Base-by-base conservation (phyloP, 2,329 filamentous ascomycete species). In the Aspergillus pseudoviridinutans region DNA sequence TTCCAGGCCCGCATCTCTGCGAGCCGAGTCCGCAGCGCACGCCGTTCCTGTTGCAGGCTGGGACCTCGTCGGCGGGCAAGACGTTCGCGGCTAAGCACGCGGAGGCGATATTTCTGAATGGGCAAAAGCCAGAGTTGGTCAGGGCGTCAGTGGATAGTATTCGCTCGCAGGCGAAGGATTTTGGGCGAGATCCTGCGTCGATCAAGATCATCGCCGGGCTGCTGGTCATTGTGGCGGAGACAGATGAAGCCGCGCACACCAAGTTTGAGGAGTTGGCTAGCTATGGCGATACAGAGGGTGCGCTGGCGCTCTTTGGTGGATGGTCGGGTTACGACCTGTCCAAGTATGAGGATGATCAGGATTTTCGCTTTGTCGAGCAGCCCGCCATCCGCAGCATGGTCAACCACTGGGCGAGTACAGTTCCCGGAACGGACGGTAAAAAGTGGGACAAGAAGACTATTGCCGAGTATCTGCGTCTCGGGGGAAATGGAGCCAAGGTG, bases 31-130 rank as follows among this genome's bases (percentile, higher is more conserved):
- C 72, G 4, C 79, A 81, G 63, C 71, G 79, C 0, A 81, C 79
- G 0, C 79, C 79, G 0, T 78, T 80, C 53, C 55, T 81, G 5
- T 70, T 81, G 28, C 78, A 80, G 61, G 79, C 79, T 4, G 79
- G 79, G 1, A 76, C 78, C 0, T 78, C 74, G 3, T 73, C 75
- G 28, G 76, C 78, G 1, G 79, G 79, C 1, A 79, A 78, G 50
- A 69, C 69, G 0, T 80, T 80, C 38, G 78, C 77, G 6, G 76
- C 76, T 4, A 73, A 72, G 41, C 73, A 79, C 60, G 74, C 73
- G 3, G 76, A 80, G 63, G 70, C 77, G 0, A 80, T 81, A 44
- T 81, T 81, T 58, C 58, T 81, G 0, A 72, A 76, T 10, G 79
- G 78, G 0, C 74, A 79, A 58, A 72, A 74, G 14, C 73, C 77